A percentile compares a stretch with the other conserved stretches of the same genome.
These are phyloP conservation scores for Aphanomyces euteiches DNA, from an alignment of 352 stramenopile genomes.

Conservation along the genomic window DNA sequence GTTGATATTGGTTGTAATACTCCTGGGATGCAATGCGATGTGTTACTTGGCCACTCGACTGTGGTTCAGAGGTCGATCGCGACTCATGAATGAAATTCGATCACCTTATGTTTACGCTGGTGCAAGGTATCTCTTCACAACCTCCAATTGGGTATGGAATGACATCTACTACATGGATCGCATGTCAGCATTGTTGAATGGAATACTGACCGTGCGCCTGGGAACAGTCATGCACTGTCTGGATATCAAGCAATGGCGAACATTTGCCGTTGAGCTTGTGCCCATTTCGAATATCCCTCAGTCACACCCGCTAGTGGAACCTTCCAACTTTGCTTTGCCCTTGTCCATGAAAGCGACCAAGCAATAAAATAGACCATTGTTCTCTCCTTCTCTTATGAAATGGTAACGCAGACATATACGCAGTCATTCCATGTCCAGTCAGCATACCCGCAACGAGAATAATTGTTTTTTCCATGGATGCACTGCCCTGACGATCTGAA, in stretches of 20 bases:
- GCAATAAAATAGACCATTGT: too few species aligned
- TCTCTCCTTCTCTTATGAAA: too few species aligned
- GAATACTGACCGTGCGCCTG: conserved; percentile 14
- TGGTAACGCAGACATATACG: too few species aligned
- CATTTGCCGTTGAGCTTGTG: not conserved
- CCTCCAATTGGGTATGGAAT: not conserved
- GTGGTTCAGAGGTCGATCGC: not conserved
- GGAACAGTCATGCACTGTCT: conserved; percentile 4
- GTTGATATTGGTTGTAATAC: not conserved
- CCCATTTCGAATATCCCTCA: not conserved
- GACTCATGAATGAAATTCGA: not conserved
- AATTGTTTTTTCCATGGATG: too few species aligned
- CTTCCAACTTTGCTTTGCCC: not conserved
- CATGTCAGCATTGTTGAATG: conserved; percentile 15
- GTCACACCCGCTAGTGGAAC: not conserved
- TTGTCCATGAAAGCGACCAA: not conserved
- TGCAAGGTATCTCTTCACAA: conserved; percentile 24
- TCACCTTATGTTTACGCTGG: conserved; percentile 8
- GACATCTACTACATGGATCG: conserved; percentile 26
- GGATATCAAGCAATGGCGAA: conserved; percentile 28
- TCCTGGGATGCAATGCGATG: conserved; percentile 5
- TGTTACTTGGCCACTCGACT: not conserved
- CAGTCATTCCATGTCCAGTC: too few species aligned
- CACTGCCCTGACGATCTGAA: too few species aligned
- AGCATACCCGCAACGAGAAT: too few species aligned